Evolutionary conservation across 306 rosid genomes (phyloP).

Genomic region (cucumber (Cucumis sativus)): Cucumber_9930_V3 NC_026658.2:13679001-13679500

Average conservation of each 20-base stretch:
- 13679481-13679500: conserved; percentile 82
- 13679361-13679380: conserved; percentile 72
- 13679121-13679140: conserved; percentile 56
- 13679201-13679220: conserved; percentile 4
- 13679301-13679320: conserved; percentile 80
- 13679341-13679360: conserved; percentile 56
- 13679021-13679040: conserved; percentile 65
- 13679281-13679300: conserved; percentile 57
- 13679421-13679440: not conserved
- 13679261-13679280: conserved; percentile 69
- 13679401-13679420: not conserved
- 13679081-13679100: conserved; percentile 41
- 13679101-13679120: conserved; percentile 42
- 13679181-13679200: conserved; percentile 43
- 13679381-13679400: conserved; percentile 28
- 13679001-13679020: conserved; percentile 86
- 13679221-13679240: conserved; percentile 6
- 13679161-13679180: conserved; percentile 48
- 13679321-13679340: conserved; percentile 66
- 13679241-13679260: conserved; percentile 19
- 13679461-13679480: conserved; percentile 13
- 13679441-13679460: not conserved
- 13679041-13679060: conserved; percentile 50
- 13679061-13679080: conserved; percentile 76
- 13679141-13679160: conserved; percentile 69